Evolutionary conservation across 1,284 basidiomycete species (phyloP).

Genomic region (Rhizopogon hawkerae): DNA sequence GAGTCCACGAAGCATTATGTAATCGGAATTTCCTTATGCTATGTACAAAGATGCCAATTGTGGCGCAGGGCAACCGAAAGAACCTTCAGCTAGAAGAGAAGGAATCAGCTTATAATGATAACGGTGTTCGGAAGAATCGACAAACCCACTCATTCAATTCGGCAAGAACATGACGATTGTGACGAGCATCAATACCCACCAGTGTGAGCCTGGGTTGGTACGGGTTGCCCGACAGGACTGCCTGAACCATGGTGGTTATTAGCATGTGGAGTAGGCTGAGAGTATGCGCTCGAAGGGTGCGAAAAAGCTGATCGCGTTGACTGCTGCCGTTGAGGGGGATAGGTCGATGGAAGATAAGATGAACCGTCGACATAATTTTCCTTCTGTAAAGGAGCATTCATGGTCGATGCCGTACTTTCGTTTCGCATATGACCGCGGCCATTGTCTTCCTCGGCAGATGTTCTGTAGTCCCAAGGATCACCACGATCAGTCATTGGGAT

Average conservation of each 20-base stretch:
- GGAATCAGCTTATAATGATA: neutral
- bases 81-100: conserved; percentile 38
- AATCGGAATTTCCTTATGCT: neutral
- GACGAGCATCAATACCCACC: conserved; percentile 33
- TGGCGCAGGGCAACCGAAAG: conserved; percentile 45
- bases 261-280: conserved; percentile 36
- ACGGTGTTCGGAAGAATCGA: conserved; percentile 8
- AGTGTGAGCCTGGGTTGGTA: conserved; percentile 38
- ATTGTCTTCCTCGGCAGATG: conserved; percentile 40
- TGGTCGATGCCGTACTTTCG: conserved; percentile 46
- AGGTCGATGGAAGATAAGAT: conserved; percentile 14
- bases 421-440: conserved; percentile 37
- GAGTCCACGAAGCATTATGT: neutral
- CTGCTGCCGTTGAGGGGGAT: conserved; percentile 22
- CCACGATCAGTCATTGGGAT: conserved; percentile 57
- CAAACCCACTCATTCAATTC: conserved; percentile 15
- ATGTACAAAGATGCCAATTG: neutral
- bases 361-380: conserved; percentile 32
- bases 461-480: conserved; percentile 68
- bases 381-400: conserved; percentile 40
- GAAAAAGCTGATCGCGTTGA: conserved; percentile 8
- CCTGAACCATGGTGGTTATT: conserved; percentile 25
- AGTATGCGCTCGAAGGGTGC: conserved; percentile 31
- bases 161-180: neutral
- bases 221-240: conserved; percentile 30